A percentile compares a stretch with the other conserved stretches of the same genome.
These are phyloP conservation scores for Aspergillus melleus DNA, from an alignment of 2,329 filamentous ascomycete species.

Conservation along the genomic window DNA sequence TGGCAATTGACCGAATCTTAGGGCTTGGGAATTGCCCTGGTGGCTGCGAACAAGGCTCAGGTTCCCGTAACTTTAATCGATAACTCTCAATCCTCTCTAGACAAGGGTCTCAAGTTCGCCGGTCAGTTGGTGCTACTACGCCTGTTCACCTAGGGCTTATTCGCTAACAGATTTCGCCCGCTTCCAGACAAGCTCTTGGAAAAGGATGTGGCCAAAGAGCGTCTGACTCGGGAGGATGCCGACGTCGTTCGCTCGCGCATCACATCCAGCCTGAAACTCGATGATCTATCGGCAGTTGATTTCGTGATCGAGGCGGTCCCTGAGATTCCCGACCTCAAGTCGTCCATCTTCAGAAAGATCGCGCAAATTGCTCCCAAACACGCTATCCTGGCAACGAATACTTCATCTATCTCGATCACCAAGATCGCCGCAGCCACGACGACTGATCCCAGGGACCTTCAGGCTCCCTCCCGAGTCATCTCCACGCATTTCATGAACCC, in stretches of 20 bases:
- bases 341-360: constrained; percentile 79
- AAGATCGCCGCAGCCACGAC: constrained; percentile 88
- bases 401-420: constrained; percentile 97
- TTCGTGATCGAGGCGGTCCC: constrained; percentile 98
- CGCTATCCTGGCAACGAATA: constrained; percentile 93
- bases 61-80: constrained; percentile 87
- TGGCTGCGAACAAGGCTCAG: constrained; percentile 80
- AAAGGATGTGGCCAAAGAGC: constrained; percentile 87
- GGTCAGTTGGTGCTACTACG: constrained; percentile 50
- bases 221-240: constrained; percentile 79
- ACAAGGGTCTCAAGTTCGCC: constrained; percentile 88
- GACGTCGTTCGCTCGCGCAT: constrained; percentile 70
- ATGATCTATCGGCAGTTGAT: constrained; percentile 78
- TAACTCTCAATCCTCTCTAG: constrained; percentile 76
- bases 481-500: constrained; percentile 99
- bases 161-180: background rate
- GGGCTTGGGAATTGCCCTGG: constrained; percentile 94
- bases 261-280: constrained; percentile 68
- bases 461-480: constrained; percentile 81
- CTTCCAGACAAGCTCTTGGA: constrained; percentile 81
- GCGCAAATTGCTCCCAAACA: constrained; percentile 80
- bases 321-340: constrained; percentile 85
- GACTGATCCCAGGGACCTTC: constrained; percentile 73
- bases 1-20: constrained; percentile 41
- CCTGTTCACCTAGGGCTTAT: background rate